Evolutionary conservation across 257 asterid species (phyloP).

Genomic region (Salvia splendens): DNA sequence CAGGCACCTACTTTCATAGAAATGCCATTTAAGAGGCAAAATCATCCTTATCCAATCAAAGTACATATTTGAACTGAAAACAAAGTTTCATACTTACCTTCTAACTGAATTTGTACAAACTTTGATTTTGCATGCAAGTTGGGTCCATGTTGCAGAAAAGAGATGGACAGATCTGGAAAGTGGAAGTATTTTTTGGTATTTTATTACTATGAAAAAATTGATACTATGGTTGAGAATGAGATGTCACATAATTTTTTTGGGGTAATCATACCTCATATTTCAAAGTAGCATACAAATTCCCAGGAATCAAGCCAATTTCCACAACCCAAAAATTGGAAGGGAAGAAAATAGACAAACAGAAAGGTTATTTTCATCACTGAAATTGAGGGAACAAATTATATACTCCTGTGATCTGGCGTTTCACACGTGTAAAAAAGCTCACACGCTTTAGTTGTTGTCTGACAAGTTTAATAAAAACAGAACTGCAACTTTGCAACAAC

Average conservation of each 20-base stretch:
- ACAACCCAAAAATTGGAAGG: slow-evolving; percentile 40
- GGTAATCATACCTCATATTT: slow-evolving; percentile 20
- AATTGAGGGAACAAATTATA: slow-evolving; percentile 36
- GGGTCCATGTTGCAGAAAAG: slow-evolving; percentile 28
- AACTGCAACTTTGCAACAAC: slow-evolving; percentile 30
- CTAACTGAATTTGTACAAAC: background rate
- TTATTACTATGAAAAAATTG: slow-evolving; percentile 26
- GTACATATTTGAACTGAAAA: background rate
- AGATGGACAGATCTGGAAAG: slow-evolving; percentile 43
- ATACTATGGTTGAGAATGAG: slow-evolving; percentile 38
- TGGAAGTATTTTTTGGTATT: slow-evolving; percentile 32
- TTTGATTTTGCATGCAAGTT: slow-evolving; percentile 18
- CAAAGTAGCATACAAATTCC: slow-evolving; percentile 34
- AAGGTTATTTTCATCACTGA: slow-evolving; percentile 35
- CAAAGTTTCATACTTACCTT: background rate
- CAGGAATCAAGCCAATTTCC: slow-evolving; percentile 45
- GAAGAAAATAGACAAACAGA: slow-evolving; percentile 26
- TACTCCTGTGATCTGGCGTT: slow-evolving; percentile 26
- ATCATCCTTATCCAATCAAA: background rate
- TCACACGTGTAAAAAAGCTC: slow-evolving; percentile 48
- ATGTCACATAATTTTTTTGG: slow-evolving; percentile 10
- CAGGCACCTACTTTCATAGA: background rate
- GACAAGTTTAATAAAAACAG: slow-evolving; percentile 27
- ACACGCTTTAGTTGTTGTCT: slow-evolving; percentile 58
- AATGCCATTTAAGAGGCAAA: background rate